Percentiles rank a stretch among this genome's conserved stretches.
These are phyloP conservation scores for Mariannaea sp. DNA, from an alignment of 2,329 filamentous ascomycete species.

Conservation along the genomic window DNA sequence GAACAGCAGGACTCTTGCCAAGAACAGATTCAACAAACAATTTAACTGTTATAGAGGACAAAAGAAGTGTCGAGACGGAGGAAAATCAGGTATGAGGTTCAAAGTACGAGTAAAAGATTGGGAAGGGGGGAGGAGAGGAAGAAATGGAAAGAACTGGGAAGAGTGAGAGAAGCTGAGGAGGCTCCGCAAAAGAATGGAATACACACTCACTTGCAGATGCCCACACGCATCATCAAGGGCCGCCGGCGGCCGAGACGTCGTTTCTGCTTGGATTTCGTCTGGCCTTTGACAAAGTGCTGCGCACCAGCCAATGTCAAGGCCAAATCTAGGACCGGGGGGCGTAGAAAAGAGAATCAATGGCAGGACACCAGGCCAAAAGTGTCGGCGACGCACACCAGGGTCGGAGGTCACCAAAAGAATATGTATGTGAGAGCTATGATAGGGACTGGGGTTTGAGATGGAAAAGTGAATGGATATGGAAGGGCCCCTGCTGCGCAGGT, in stretches of 20 bases:
- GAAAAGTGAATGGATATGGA: background rate
- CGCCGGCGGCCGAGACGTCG: conserved; percentile 33
- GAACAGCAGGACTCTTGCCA: conserved; percentile 14
- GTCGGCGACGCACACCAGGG: conserved; percentile 12
- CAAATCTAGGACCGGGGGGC: conserved; percentile 2
- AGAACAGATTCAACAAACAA: conserved; percentile 24
- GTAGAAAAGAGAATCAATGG: conserved; percentile 9
- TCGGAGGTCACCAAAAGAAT: conserved; percentile 2
- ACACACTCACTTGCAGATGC: conserved; percentile 34
- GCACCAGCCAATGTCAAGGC: conserved; percentile 14
- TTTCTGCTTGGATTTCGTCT: conserved; percentile 23
- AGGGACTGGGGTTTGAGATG: background rate
- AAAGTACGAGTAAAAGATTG: conserved; percentile 23
- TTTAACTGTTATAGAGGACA: conserved; percentile 28
- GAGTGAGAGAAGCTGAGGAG: conserved; percentile 26
- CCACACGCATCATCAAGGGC: conserved; percentile 37
- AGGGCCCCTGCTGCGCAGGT: background rate
- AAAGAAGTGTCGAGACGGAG: conserved; percentile 24
- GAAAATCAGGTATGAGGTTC: conserved; percentile 16
- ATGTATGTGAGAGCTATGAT: conserved; percentile 1
- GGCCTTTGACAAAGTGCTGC: conserved; percentile 23
- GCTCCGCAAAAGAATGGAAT: conserved; percentile 28
- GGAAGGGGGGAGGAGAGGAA: conserved; percentile 20
- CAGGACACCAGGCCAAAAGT: conserved; percentile 10
- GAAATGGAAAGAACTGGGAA: conserved; percentile 25